These are phyloP conservation scores for Tetrapisispora arboricola DNA, from an alignment of 805 yeast genomes.

Conservation along the genomic window DNA sequence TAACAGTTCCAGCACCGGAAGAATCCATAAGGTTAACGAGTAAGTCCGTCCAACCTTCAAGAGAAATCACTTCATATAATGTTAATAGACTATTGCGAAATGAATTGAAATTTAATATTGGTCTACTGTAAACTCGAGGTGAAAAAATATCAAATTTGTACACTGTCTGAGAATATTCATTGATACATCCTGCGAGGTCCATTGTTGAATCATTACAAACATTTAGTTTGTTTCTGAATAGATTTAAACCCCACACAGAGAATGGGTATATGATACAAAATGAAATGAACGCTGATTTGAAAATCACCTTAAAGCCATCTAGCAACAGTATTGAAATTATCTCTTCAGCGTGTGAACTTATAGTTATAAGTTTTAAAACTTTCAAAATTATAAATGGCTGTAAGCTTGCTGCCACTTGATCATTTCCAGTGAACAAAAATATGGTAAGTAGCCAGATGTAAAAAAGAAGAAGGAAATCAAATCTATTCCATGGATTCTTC, in stretches of 20 bases:
- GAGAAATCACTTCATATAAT: constrained; percentile 1
- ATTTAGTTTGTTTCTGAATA: background rate
- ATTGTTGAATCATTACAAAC: background rate
- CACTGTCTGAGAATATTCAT: background rate
- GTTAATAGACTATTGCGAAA: background rate
- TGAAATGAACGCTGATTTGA: background rate
- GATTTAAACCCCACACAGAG: constrained; percentile 3
- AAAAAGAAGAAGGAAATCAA: background rate
- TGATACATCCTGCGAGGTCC: background rate
- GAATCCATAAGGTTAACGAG: background rate
- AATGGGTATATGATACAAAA: constrained; percentile 2
- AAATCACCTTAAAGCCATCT: background rate
- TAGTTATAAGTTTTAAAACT: background rate
- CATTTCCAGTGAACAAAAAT: background rate
- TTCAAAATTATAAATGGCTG: background rate
- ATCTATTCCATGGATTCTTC: constrained; percentile 1
- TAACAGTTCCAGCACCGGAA: background rate
- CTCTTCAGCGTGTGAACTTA: background rate
- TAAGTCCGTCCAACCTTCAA: constrained; percentile 4
- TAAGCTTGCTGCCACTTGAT: background rate
- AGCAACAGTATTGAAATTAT: background rate
- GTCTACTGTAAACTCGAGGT: background rate
- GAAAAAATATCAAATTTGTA: constrained; percentile 1
- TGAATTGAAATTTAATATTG: background rate
- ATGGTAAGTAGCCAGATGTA: background rate